phyloP scores from a whole-genome alignment of 345 rosid genomes.

The Geranium brycei region DNA sequence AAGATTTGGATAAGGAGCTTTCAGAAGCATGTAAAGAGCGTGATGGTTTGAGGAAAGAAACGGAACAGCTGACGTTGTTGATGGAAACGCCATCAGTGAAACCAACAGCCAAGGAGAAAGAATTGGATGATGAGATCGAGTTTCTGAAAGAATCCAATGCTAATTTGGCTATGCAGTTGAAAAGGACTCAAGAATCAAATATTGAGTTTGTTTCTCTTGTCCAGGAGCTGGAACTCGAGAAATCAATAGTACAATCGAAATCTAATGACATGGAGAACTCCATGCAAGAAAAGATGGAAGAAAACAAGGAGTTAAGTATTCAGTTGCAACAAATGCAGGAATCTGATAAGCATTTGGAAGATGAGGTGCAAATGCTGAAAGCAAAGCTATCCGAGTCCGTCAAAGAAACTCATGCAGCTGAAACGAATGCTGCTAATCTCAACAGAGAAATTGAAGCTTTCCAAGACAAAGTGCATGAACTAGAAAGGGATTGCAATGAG shows the following conservation, averaged over 20 bases:
- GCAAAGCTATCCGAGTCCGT: slow-evolving; percentile 19
- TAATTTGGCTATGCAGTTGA: slow-evolving; percentile 34
- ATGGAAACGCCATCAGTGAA: slow-evolving; percentile 15
- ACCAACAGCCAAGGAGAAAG: slow-evolving; percentile 17
- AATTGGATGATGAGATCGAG: slow-evolving; percentile 37
- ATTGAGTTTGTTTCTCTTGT: slow-evolving; percentile 44
- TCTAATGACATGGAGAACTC: slow-evolving; percentile 19
- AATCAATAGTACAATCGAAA: slow-evolving; percentile 16
- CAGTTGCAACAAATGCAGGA: slow-evolving; percentile 23
- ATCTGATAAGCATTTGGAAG: slow-evolving; percentile 25
- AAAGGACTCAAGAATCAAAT: slow-evolving; percentile 53
- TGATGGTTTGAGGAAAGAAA: slow-evolving; percentile 32
- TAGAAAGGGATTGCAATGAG: slow-evolving; percentile 48
- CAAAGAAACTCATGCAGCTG: slow-evolving; percentile 9
- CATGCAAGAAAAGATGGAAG: slow-evolving; percentile 14
- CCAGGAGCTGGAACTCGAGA: slow-evolving; percentile 42
- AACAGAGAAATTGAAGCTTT: slow-evolving; percentile 27
- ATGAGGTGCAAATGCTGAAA: slow-evolving; percentile 25
- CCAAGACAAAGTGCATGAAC: slow-evolving; percentile 34
- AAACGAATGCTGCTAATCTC: slow-evolving; percentile 8
- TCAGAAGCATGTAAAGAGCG: slow-evolving; percentile 32
- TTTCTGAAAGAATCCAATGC: slow-evolving; percentile 32
- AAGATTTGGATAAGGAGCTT: slow-evolving; percentile 27
- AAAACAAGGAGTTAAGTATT: slow-evolving; percentile 13
- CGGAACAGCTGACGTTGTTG: slow-evolving; percentile 25